A percentile compares a stretch with the other conserved stretches of the same genome.
These are phyloP conservation scores for Diplodia corticola DNA, from an alignment of 2,329 filamentous ascomycete species.

Conservation along the genomic window DNA sequence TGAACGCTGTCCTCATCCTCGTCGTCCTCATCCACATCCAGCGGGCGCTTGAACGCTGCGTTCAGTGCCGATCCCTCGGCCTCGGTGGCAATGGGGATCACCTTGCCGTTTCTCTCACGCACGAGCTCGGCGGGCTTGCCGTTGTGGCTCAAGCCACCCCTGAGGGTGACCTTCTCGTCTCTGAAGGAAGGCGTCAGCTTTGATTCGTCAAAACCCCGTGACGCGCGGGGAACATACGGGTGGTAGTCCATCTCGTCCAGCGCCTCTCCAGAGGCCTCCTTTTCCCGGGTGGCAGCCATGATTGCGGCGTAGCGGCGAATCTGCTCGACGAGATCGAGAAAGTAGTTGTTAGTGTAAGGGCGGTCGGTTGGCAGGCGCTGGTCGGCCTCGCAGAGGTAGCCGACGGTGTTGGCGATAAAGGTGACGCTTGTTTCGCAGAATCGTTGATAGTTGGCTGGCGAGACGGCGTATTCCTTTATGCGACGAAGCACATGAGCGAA, in stretches of 20 bases:
- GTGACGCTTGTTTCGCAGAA: conserved; percentile 90
- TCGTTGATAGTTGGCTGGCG: conserved; percentile 75
- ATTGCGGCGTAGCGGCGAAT: conserved; percentile 86
- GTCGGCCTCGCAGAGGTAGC: conserved; percentile 81
- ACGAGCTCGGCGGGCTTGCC: conserved; percentile 83
- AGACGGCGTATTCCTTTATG: conserved; percentile 69
- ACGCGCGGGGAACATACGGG: conserved; percentile 41
- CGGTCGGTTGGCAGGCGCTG: conserved; percentile 81
- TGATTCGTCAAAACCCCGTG: conserved; percentile 28
- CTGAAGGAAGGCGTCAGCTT: conserved; percentile 39
- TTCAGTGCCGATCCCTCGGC: conserved; percentile 46
- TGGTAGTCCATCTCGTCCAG: conserved; percentile 54
- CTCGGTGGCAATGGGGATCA: conserved; percentile 66
- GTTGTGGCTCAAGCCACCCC: conserved; percentile 78
- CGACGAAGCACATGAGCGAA: conserved; percentile 62
- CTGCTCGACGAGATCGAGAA: conserved; percentile 93
- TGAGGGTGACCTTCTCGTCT: conserved; percentile 73
- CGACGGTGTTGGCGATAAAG: conserved; percentile 86
- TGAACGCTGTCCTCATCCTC: conserved; percentile 80
- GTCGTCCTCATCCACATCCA: conserved; percentile 57
- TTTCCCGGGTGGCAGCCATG: conserved; percentile 72
- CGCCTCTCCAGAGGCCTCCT: conserved; percentile 58
- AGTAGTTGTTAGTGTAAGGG: conserved; percentile 94
- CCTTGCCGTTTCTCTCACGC: conserved; percentile 75
- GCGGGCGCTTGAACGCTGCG: conserved; percentile 52